Percentiles rank a stretch among this genome's conserved stretches.
These are phyloP conservation scores for Ceratocystis colombiana DNA, from an alignment of 2,329 filamentous ascomycete species.

Conservation along the genomic window DNA sequence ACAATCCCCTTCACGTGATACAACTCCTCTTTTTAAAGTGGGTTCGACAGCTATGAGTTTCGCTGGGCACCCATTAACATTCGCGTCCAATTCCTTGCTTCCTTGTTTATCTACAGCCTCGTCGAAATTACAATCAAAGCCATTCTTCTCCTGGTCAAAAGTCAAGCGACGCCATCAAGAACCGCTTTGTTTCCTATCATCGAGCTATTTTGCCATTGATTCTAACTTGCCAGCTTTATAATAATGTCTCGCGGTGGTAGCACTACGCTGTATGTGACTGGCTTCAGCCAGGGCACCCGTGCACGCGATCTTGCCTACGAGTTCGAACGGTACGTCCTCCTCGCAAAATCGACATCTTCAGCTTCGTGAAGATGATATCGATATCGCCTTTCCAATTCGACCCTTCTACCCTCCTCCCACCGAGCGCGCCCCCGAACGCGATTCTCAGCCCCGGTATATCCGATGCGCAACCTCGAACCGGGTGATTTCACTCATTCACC, in stretches of 20 bases:
- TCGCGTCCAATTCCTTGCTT: slow-evolving; percentile 12
- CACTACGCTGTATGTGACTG: slow-evolving; percentile 94
- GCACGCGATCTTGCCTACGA: slow-evolving; percentile 99
- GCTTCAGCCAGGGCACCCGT: slow-evolving; percentile 97
- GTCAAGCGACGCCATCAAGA: slow-evolving; percentile 10
- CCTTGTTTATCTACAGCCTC: slow-evolving; percentile 16
- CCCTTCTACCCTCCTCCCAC: slow-evolving; percentile 12
- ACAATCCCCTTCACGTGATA: background rate
- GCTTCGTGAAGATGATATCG: slow-evolving; percentile 17
- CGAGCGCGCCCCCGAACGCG: slow-evolving; percentile 6
- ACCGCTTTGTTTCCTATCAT: slow-evolving; percentile 17
- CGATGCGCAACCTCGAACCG: slow-evolving; percentile 11
- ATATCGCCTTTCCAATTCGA: slow-evolving; percentile 19
- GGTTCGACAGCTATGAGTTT: background rate
- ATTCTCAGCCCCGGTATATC: slow-evolving; percentile 11
- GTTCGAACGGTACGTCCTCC: slow-evolving; percentile 95
- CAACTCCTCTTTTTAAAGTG: background rate
- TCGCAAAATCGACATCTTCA: slow-evolving; percentile 18
- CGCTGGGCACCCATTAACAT: background rate
- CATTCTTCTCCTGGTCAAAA: background rate
- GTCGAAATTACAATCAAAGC: slow-evolving; percentile 1
- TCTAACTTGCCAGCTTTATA: slow-evolving; percentile 26
- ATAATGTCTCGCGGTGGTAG: slow-evolving; percentile 75
- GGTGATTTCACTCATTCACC: slow-evolving; percentile 7
- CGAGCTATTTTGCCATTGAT: slow-evolving; percentile 21